Evolutionary conservation across 1,284 basidiomycete genomes (phyloP).

Genomic region (Ceratobasidium sp.): DNA sequence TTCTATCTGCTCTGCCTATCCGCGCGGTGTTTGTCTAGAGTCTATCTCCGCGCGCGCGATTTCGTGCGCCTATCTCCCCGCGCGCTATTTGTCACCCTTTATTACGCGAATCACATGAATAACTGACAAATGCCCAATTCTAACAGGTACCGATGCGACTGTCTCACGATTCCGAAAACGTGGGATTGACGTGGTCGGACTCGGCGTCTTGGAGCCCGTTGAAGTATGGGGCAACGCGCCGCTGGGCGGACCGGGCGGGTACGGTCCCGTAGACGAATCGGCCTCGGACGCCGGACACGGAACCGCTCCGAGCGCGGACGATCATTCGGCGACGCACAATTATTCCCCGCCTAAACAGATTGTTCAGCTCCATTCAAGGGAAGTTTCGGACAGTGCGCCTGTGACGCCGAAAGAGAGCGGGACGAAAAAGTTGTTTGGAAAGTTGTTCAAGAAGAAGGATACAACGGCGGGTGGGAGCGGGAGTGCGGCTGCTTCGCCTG

Average conservation of each 20-base stretch:
- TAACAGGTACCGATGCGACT: slow-evolving; percentile 87
- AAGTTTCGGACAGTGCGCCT: slow-evolving; percentile 1
- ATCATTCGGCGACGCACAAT: not conserved
- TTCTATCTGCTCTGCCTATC: too few species aligned
- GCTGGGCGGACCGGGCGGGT: slow-evolving; percentile 32
- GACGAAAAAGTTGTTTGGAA: slow-evolving; percentile 77
- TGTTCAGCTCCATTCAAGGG: not conserved
- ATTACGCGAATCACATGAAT: not conserved
- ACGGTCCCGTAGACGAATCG: slow-evolving; percentile 2
- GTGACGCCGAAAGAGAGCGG: slow-evolving; percentile 50
- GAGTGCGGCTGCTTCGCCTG: slow-evolving; percentile 13
- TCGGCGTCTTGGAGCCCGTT: slow-evolving; percentile 83
- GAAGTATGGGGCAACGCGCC: slow-evolving; percentile 71
- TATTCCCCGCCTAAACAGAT: slow-evolving; percentile 17
- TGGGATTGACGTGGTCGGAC: slow-evolving; percentile 83
- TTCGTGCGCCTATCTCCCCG: too few species aligned
- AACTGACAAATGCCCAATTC: not conserved
- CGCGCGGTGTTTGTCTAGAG: too few species aligned
- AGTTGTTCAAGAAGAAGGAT: slow-evolving; percentile 77
- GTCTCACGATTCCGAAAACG: slow-evolving; percentile 91
- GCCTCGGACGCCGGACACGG: slow-evolving; percentile 38
- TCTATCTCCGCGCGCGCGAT: too few species aligned
- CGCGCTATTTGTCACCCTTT: slow-evolving; percentile 11
- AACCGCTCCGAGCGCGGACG: not conserved
- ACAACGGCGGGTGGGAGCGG: too few species aligned